A percentile compares a stretch with the other conserved stretches of the same genome.
These are phyloP conservation scores for Didymella keratinophila DNA, from an alignment of 2,329 filamentous ascomycete genomes.

Conservation along the genomic window DNA sequence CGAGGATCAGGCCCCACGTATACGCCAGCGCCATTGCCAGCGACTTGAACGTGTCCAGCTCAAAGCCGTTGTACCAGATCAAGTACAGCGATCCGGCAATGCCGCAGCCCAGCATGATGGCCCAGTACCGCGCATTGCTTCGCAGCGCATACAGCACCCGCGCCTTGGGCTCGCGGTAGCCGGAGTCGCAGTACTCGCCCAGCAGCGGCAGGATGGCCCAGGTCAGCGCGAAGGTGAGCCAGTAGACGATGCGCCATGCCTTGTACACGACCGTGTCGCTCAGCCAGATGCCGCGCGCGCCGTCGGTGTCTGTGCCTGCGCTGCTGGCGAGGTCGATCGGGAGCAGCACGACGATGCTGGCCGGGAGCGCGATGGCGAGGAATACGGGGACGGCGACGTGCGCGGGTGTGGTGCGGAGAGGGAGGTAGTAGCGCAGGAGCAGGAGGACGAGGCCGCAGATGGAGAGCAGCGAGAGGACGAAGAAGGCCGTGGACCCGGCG, in stretches of 20 bases:
- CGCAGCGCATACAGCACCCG: conserved; percentile 85
- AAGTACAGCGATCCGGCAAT: conserved; percentile 82
- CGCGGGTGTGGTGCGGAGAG: conserved; percentile 85
- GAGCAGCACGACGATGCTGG: conserved; percentile 88
- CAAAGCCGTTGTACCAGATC: conserved; percentile 77
- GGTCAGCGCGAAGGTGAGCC: conserved; percentile 93
- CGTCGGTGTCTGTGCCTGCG: conserved; percentile 74
- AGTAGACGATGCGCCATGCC: conserved; percentile 94
- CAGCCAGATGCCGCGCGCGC: conserved; percentile 84
- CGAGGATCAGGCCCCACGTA: conserved; percentile 88
- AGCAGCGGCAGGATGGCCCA: conserved; percentile 95
- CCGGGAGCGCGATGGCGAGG: conserved; percentile 91
- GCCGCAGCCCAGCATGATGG: conserved; percentile 76
- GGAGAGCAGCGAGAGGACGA: conserved; percentile 72
- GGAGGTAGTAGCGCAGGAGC: conserved; percentile 87
- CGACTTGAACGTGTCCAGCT: conserved; percentile 76
- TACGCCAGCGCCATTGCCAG: conserved; percentile 94
- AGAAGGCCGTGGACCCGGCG: conserved; percentile 81
- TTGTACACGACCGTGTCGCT: conserved; percentile 79
- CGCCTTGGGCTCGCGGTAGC: conserved; percentile 84
- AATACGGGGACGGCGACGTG: conserved; percentile 94
- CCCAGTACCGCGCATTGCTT: conserved; percentile 87
- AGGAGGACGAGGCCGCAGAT: conserved; percentile 82
- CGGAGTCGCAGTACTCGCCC: conserved; percentile 93
- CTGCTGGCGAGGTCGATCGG: conserved; percentile 95